Evolutionary conservation across 2,329 filamentous ascomycete species (phyloP), one percentile per base, ranked within the genome.

Genomic region (Diaporthe caulivora): DNA sequence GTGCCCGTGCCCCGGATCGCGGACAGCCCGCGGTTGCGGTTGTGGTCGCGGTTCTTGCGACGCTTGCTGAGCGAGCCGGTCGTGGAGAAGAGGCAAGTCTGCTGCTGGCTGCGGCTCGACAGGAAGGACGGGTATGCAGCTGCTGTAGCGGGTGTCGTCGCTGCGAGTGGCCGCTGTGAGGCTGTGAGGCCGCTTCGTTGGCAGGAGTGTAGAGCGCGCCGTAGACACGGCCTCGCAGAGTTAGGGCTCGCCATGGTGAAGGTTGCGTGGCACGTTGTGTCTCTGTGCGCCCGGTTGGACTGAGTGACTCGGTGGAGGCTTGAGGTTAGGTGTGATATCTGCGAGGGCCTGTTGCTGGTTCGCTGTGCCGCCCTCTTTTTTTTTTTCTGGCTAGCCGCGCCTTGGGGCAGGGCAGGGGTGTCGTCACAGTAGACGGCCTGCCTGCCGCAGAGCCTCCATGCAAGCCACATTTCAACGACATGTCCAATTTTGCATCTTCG

Each of bases 11-110:
- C 89, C 77, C 94, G 92, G 72, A 97, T 88, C 31, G 92, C 93
- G 72, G 95, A 98, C 69, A 98, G 90, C 57, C 95, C 96, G 75
- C 97, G 93, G 75, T 90, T 86, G 77, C 89, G 92, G 86, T 94
- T 98, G 84, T 90, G 91, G 85, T 98, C 95, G 80, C 91, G 74
- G 55, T 75, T 75, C n/a, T 60, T 57, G 44, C 68, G 68, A 31
- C 64, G 79, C 73, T 77, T 78, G 58, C 75, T 75, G 55, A 77
- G 78, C 40, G 79, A 73, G 13, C 79, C 71, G 1, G 80, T 81
- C 29, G 81, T 79, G 17, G 81, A 83, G 77, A 82, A 82, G 72
- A 76, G 70, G 72, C 78, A 79, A 71, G 65, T 74, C 68, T 79
- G 79, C 21, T 72, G 47, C 13, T 8, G 51, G 53, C 68, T 54